These are phyloP conservation scores for Trametes meyenii DNA, from an alignment of 768 basidiomycete genomes.

Conservation along the genomic window DNA sequence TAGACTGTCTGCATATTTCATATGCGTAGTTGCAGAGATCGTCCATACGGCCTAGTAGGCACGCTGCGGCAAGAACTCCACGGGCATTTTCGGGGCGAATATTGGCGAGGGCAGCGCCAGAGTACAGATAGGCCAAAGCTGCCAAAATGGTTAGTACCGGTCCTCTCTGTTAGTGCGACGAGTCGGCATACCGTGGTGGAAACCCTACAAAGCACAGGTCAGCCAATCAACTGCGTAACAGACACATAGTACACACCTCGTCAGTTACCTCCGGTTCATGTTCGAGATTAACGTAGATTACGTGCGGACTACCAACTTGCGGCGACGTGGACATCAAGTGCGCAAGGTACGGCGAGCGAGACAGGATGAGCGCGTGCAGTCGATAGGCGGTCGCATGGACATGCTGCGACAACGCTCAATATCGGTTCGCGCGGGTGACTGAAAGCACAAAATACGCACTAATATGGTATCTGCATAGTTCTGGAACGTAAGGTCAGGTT, in stretches of 20 bases:
- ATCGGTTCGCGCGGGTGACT: background rate
- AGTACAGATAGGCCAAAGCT: slow-evolving; percentile 85
- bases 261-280: slow-evolving; percentile 82
- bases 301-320: slow-evolving; percentile 62
- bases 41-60: slow-evolving; percentile 85
- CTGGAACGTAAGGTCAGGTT: slow-evolving; percentile 39
- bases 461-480: slow-evolving; percentile 84
- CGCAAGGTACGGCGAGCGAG: slow-evolving; percentile 84
- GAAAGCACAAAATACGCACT: slow-evolving; percentile 39
- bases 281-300: slow-evolving; percentile 75
- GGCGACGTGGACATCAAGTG: slow-evolving; percentile 86
- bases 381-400: slow-evolving; percentile 75
- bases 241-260: slow-evolving; percentile 58
- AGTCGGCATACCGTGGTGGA: slow-evolving; percentile 30
- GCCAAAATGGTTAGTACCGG: background rate
- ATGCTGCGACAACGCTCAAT: slow-evolving; percentile 48
- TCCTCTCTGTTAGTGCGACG: background rate
- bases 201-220: slow-evolving; percentile 49
- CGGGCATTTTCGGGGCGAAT: slow-evolving; percentile 81
- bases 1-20: slow-evolving; percentile 72
- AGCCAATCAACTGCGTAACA: slow-evolving; percentile 10
- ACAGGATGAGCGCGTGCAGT: slow-evolving; percentile 83
- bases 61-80: slow-evolving; percentile 82
- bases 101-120: slow-evolving; percentile 65
- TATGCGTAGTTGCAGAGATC: slow-evolving; percentile 83